Conservation (phyloP, 2,329 filamentous ascomycete genomes). For the Nemania abortiva region DNA sequence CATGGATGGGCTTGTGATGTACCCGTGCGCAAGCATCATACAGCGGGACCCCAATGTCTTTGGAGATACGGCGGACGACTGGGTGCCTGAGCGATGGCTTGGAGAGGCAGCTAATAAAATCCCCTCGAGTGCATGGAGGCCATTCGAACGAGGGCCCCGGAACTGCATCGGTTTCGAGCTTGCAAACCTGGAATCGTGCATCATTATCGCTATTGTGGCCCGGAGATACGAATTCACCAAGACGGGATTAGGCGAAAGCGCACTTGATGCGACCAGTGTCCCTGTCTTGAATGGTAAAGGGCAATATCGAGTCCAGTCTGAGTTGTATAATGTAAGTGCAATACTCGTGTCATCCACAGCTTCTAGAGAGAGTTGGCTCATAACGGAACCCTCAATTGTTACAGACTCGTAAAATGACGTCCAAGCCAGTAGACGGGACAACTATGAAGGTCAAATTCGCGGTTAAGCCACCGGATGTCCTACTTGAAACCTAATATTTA, state of each 20-base stretch:
- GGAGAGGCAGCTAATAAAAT: conserved; percentile 20
- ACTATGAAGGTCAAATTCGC: conserved; percentile 28
- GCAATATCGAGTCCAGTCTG: neutral
- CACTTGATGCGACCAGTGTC: neutral
- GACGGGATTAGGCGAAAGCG: conserved; percentile 48
- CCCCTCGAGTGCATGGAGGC: conserved; percentile 31
- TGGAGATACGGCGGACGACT: conserved; percentile 44
- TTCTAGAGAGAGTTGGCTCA: too few relatives aligned
- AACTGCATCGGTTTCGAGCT: conserved; percentile 66
- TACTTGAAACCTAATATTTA: too few relatives aligned
- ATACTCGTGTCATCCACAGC: too few relatives aligned
- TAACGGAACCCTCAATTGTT: too few relatives aligned
- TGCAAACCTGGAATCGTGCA: conserved; percentile 50
- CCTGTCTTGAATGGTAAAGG: neutral
- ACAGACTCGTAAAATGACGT: conserved; percentile 39
- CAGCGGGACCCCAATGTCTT: conserved; percentile 42
- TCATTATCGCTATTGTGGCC: conserved; percentile 44
- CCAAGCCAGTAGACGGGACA: conserved; percentile 40
- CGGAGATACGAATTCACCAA: conserved; percentile 52
- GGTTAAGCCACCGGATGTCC: too few relatives aligned
- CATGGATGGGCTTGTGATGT: conserved; percentile 40
- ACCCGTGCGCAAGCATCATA: conserved; percentile 34
- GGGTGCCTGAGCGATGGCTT: conserved; percentile 48
- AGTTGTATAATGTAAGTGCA: conserved; percentile 14
- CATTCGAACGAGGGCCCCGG: conserved; percentile 61